phyloP scores from a whole-genome alignment of 2,329 filamentous ascomycete species.

The Malbranchea zuffiana region DNA sequence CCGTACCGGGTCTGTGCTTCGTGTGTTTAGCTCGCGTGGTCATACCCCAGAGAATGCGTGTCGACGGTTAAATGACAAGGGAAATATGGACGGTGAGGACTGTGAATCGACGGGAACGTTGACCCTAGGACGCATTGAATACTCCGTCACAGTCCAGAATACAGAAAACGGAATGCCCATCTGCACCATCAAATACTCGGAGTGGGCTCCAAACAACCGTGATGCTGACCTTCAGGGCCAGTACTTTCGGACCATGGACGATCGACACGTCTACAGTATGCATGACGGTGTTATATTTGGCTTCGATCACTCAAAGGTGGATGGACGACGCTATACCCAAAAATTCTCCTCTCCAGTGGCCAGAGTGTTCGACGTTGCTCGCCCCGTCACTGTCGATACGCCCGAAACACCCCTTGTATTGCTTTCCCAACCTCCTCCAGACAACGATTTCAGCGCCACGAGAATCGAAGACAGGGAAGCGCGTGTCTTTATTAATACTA shows the following conservation, averaged over 20 bases:
- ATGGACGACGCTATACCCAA: conserved; percentile 52
- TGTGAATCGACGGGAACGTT: conserved; percentile 72
- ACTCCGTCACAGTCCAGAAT: conserved; percentile 75
- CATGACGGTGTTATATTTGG: conserved; percentile 77
- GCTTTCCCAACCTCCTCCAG: conserved; percentile 66
- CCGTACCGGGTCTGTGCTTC: conserved; percentile 67
- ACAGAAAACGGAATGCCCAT: conserved; percentile 61
- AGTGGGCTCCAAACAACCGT: conserved; percentile 88
- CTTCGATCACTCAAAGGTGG: conserved; percentile 54
- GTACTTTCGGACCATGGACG: conserved; percentile 69
- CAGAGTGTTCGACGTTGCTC: conserved; percentile 77
- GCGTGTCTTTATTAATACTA: conserved; percentile 77
- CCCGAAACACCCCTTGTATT: conserved; percentile 68
- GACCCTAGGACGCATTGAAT: conserved; percentile 76
- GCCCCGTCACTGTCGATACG: conserved; percentile 55
- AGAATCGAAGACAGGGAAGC: conserved; percentile 44
- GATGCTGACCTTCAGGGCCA: conserved; percentile 80
- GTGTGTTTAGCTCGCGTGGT: conserved; percentile 69
- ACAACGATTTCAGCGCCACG: conserved; percentile 30
- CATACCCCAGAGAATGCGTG: conserved; percentile 65
- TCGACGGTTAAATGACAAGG: conserved; percentile 53
- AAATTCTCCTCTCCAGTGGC: conserved; percentile 68
- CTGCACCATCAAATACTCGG: conserved; percentile 82
- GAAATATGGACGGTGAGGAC: conserved; percentile 51
- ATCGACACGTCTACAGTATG: conserved; percentile 76